Evolutionary conservation across 148 eudicot species (phyloP).

Genomic region (Rhododendron kiyosumense): DNA sequence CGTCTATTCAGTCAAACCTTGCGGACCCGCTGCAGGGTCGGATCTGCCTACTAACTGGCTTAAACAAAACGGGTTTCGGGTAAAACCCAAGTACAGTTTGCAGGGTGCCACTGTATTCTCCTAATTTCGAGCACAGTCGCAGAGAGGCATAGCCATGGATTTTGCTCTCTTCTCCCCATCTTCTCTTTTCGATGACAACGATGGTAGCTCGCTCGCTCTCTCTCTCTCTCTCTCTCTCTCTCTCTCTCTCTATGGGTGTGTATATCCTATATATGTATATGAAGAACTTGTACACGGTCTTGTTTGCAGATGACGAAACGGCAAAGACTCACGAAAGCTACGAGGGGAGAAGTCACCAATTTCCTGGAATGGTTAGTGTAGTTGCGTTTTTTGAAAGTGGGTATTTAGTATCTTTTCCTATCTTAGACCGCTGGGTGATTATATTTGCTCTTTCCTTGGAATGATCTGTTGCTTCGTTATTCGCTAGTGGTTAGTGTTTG

Average conservation of each 20-base stretch:
- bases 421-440: background rate
- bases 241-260: background rate
- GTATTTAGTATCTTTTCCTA: background rate
- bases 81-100: background rate
- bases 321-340: slow-evolving; percentile 34
- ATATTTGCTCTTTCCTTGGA: background rate
- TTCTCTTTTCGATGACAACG: slow-evolving; percentile 58
- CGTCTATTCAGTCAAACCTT: too few species aligned
- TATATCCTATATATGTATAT: background rate
- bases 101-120: background rate
- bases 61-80: background rate
- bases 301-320: slow-evolving; percentile 49
- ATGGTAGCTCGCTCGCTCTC: slow-evolving; percentile 19
- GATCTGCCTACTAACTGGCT: too few species aligned
- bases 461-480: background rate
- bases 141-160: slow-evolving; percentile 41
- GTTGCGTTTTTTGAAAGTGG: background rate
- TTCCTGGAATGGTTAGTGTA: slow-evolving; percentile 67
- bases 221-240: slow-evolving; percentile 9
- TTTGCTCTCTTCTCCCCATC: slow-evolving; percentile 91
- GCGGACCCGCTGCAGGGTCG: too few species aligned
- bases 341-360: slow-evolving; percentile 72
- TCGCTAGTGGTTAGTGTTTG: background rate
- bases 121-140: background rate
- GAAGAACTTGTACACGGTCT: background rate